phyloP scores from a whole-genome alignment of 805 yeast genomes.

The Dipodascopsis uninucleata region DNA sequence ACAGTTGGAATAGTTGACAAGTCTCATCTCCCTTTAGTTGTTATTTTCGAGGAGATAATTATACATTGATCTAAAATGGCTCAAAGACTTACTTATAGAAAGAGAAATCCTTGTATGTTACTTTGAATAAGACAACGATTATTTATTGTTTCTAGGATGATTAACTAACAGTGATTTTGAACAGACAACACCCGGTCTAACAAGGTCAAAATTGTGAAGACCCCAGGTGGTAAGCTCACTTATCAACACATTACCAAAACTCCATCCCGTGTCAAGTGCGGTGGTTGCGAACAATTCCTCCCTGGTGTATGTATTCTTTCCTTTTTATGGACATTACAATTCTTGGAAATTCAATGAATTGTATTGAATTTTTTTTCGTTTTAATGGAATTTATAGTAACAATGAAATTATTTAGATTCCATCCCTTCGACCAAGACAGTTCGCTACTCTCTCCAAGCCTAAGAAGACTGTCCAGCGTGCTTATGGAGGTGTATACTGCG shows the following conservation, averaged over 20 bases:
- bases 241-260: constrained; percentile 95
- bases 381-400: background rate
- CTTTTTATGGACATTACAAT: background rate
- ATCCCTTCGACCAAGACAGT: constrained; percentile 96
- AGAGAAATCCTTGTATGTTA: constrained; percentile 96
- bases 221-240: constrained; percentile 99
- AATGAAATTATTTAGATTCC: constrained; percentile 43
- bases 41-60: no score
- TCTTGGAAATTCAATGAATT: no score
- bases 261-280: constrained; percentile 52
- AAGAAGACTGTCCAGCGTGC: constrained; percentile 98
- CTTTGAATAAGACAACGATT: constrained; percentile 40
- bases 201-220: constrained; percentile 99
- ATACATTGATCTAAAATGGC: constrained; percentile 89
- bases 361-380: no score
- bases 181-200: constrained; percentile 98
- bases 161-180: constrained; percentile 37
- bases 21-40: no score
- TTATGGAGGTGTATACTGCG: constrained; percentile 99
- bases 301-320: constrained; percentile 50
- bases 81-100: constrained; percentile 98
- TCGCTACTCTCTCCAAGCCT: constrained; percentile 91
- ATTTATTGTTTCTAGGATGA: no score
- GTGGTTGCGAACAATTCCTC: constrained; percentile 65
- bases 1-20: no score